Conservation (phyloP, 2,329 filamentous ascomycete species). For the Hypomyces rosellus region DNA sequence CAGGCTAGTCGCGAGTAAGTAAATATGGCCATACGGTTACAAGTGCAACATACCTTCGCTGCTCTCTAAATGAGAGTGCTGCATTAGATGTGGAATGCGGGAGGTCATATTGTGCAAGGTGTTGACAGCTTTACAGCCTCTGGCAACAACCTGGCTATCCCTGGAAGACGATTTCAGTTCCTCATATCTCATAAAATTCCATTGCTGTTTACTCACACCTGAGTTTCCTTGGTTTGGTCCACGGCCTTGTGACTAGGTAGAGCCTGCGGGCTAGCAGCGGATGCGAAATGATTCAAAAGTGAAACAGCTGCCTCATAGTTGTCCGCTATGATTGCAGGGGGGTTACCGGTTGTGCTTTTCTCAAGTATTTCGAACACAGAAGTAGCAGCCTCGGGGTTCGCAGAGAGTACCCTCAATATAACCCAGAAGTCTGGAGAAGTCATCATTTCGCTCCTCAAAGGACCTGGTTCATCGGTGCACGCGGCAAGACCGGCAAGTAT, state of each 20-base stretch:
- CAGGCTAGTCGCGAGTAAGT: conserved; percentile 56
- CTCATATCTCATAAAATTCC: not conserved
- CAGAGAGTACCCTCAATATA: conserved; percentile 70
- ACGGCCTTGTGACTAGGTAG: conserved; percentile 54
- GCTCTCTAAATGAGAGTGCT: conserved; percentile 85
- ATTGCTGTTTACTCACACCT: conserved; percentile 19
- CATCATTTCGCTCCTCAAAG: conserved; percentile 85
- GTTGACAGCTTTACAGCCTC: conserved; percentile 74
- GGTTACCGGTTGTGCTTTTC: conserved; percentile 64
- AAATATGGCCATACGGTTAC: not conserved
- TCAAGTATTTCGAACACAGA: conserved; percentile 85
- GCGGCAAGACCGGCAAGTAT: conserved; percentile 72
- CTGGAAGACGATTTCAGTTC: conserved; percentile 16
- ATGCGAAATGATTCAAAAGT: conserved; percentile 84
- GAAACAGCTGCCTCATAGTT: conserved; percentile 88
- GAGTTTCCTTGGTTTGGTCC: conserved; percentile 19
- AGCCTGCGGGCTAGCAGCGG: conserved; percentile 68
- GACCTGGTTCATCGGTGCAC: conserved; percentile 71
- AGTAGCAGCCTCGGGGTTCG: conserved; percentile 62
- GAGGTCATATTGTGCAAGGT: conserved; percentile 77
- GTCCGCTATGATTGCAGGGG: conserved; percentile 81
- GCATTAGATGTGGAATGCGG: conserved; percentile 79
- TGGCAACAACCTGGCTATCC: conserved; percentile 53
- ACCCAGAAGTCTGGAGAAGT: conserved; percentile 97
- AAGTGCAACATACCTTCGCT: conserved; percentile 57